phyloP scores from a whole-genome alignment of 441 rosid species.

The Gossypium gossypioides region DNA sequence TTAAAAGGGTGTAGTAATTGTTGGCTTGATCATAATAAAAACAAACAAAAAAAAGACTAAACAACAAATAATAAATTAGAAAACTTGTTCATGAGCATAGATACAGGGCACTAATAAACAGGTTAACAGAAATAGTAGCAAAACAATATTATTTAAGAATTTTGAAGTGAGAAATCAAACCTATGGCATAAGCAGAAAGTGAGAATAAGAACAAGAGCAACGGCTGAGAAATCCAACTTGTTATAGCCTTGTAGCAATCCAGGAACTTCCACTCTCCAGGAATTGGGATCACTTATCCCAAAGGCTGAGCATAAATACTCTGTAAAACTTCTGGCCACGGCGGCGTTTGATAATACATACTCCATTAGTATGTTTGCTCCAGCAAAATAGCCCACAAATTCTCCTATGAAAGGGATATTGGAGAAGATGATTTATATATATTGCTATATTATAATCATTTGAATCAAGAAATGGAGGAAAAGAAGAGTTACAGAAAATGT shows the following conservation, averaged over 20 bases:
- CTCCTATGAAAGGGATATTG: slow-evolving; percentile 36
- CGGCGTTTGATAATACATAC: slow-evolving; percentile 85
- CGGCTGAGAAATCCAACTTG: slow-evolving; percentile 74
- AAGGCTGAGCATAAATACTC: slow-evolving; percentile 63
- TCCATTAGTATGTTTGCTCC: slow-evolving; percentile 83
- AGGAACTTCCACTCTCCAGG: slow-evolving; percentile 64
- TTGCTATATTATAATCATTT: neutral
- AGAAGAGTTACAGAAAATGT: neutral
- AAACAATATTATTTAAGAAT: neutral
- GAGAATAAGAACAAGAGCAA: slow-evolving; percentile 72
- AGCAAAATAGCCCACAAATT: slow-evolving; percentile 76
- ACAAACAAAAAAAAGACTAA: neutral
- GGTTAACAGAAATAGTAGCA: neutral
- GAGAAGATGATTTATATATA: neutral
- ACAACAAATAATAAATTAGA: neutral
- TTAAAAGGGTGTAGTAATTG: neutral
- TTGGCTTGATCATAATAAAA: neutral
- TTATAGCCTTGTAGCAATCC: slow-evolving; percentile 56
- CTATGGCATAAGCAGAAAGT: slow-evolving; percentile 77
- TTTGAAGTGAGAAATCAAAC: slow-evolving; percentile 26
- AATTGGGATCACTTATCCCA: slow-evolving; percentile 42
- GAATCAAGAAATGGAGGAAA: neutral
- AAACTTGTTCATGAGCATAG: neutral
- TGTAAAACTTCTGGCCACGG: slow-evolving; percentile 76
- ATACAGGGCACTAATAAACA: neutral